phyloP scores from a whole-genome alignment of 257 asterid species.

The Verbascum thapsus region DNA sequence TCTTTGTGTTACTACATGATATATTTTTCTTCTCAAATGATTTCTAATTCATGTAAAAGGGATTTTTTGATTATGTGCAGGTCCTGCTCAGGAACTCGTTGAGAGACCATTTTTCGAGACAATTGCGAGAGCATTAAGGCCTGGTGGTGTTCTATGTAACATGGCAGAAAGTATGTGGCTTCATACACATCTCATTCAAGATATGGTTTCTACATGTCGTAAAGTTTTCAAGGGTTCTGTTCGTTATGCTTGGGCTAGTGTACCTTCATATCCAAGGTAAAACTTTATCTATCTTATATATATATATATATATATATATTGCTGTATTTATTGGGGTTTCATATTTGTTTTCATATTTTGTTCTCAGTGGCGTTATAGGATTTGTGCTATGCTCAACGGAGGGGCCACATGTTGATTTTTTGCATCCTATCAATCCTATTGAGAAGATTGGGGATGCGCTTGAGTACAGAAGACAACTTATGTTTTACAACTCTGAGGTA shows the following conservation, averaged over 20 bases:
- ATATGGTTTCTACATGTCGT: conserved; percentile 74
- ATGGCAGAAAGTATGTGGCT: conserved; percentile 99
- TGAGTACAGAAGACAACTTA: conserved; percentile 62
- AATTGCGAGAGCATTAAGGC: conserved; percentile 78
- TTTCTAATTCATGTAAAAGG: background rate
- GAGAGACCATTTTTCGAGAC: conserved; percentile 89
- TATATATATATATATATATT: too few species aligned
- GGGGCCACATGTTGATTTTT: conserved; percentile 83
- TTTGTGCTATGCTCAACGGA: conserved; percentile 80
- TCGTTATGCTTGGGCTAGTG: conserved; percentile 92
- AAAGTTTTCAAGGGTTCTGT: conserved; percentile 86
- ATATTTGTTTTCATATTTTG: conserved; percentile 25
- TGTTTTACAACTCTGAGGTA: conserved; percentile 92
- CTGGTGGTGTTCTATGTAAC: conserved; percentile 96
- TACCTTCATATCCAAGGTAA: conserved; percentile 97
- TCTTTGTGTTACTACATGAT: background rate
- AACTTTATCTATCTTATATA: background rate
- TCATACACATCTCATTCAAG: conserved; percentile 92
- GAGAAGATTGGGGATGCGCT: conserved; percentile 80
- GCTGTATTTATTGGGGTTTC: background rate
- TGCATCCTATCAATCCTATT: conserved; percentile 88
- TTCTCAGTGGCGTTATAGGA: conserved; percentile 84
- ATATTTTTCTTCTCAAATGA: background rate
- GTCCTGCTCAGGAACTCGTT: conserved; percentile 96
- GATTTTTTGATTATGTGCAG: conserved; percentile 38